Percentiles rank a stretch among this genome's conserved stretches.
Conservation (phyloP, 2,329 filamentous ascomycete genomes). For the Ilyonectria sp. region DNA sequence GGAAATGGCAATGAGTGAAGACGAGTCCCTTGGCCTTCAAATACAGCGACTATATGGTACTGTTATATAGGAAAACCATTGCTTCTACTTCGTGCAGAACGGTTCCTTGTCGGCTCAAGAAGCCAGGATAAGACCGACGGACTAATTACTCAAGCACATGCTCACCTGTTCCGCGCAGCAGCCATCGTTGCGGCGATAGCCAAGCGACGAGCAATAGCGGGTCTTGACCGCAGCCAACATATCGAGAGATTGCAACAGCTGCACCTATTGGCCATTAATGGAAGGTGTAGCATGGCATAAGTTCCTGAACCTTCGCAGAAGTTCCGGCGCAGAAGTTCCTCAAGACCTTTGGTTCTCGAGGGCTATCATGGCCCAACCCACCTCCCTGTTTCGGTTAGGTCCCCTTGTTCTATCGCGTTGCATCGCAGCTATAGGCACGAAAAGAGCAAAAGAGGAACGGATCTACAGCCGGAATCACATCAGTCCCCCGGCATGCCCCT, state of each 20-base stretch:
- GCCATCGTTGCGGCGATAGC: background rate
- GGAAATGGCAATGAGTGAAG: background rate
- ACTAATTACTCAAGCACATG: background rate
- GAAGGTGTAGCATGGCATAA: background rate
- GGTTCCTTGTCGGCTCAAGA: background rate
- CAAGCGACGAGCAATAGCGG: background rate
- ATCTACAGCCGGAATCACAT: background rate
- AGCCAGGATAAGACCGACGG: background rate
- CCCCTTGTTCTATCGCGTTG: background rate
- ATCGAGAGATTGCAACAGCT: background rate
- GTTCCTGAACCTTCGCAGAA: slow-evolving; percentile 1
- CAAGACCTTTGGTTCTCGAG: background rate
- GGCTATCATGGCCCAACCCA: background rate
- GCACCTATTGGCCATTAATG: too few species aligned
- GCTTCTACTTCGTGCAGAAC: background rate
- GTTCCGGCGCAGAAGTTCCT: slow-evolving; percentile 5
- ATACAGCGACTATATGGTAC: background rate
- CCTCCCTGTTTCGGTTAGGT: background rate
- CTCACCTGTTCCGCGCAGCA: background rate
- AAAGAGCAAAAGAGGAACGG: background rate
- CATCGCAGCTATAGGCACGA: background rate
- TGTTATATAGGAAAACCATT: background rate
- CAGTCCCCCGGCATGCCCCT: background rate
- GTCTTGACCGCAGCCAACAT: background rate
- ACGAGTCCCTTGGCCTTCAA: background rate